phyloP scores from a whole-genome alignment of 2,329 filamentous ascomycete genomes.

The Beauveria bassiana region DNA sequence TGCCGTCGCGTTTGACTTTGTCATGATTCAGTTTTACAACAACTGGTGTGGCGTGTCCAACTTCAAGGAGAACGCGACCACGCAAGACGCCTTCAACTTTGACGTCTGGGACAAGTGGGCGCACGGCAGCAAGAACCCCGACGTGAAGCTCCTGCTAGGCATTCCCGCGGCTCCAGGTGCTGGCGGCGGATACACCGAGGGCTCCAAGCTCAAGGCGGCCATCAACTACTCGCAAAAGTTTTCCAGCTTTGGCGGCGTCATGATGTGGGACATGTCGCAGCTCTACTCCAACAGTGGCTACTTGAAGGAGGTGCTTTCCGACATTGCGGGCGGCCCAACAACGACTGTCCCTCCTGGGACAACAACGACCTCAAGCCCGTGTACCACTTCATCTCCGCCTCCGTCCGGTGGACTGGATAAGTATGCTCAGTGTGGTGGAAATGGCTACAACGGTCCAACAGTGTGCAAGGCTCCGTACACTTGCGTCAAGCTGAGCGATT shows the following conservation, averaged over 20 bases:
- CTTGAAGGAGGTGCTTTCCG: slow-evolving; percentile 34
- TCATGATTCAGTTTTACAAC: slow-evolving; percentile 63
- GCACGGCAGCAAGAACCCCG: slow-evolving; percentile 46
- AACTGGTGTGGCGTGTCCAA: slow-evolving; percentile 55
- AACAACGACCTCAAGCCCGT: background rate
- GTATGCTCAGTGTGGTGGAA: slow-evolving; percentile 20
- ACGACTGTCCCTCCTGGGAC: background rate
- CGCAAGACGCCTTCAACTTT: slow-evolving; percentile 53
- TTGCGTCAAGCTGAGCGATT: slow-evolving; percentile 15
- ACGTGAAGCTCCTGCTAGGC: slow-evolving; percentile 55
- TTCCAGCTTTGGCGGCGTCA: slow-evolving; percentile 56
- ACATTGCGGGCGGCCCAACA: slow-evolving; percentile 19
- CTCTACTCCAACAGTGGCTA: slow-evolving; percentile 51
- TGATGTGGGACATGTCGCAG: slow-evolving; percentile 63
- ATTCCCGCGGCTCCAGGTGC: slow-evolving; percentile 48
- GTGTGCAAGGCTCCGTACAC: slow-evolving; percentile 17
- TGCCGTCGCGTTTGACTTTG: slow-evolving; percentile 49
- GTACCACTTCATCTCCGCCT: background rate
- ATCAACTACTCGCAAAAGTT: slow-evolving; percentile 48
- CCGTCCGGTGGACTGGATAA: slow-evolving; percentile 16
- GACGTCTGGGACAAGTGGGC: slow-evolving; percentile 60
- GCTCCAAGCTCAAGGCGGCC: slow-evolving; percentile 37
- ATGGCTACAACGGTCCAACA: slow-evolving; percentile 17
- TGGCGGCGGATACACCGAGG: slow-evolving; percentile 47
- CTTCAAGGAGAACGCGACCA: slow-evolving; percentile 35